Base-by-base conservation (phyloP, 1,139 yeast genomes). In the Petasospora fabianii region DNA sequence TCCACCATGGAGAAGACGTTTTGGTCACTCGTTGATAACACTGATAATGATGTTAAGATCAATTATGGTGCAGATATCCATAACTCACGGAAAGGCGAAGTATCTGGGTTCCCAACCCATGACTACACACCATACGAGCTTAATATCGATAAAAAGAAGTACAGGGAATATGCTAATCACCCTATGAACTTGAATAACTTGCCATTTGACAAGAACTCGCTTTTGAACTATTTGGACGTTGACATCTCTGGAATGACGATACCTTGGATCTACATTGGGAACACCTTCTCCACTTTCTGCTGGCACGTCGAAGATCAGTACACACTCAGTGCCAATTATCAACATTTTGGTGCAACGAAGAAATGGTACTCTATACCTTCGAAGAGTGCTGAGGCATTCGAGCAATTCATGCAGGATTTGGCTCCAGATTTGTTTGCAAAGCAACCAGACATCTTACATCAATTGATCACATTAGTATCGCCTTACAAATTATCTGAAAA, bases 371-470 rank as follows among this genome's bases (percentile, higher is more conserved):
- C 85, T 12, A 77, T 84, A 4, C 90, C 92, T 1, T 71, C 80
- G 9, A 55, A 56, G 2, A 62, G 68, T 42, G 77, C 85, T 20
- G 71, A 64, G 14, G 54, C 62, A 29, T 82, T 84, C 55, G 85
- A 82, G 47, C 47, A 56, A 17, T 60, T 75, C 22, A 72, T 83
- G 74, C 67, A 66, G 42, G 59, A 64, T 10, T 57, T 72, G 26
- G 86, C 92, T 1, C 97, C 97, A 0, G 97, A 87, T 56, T 69
- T 86, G 42, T 86, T 90, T 58, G 73, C 76, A 35, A 77, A 82
- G 53, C 97, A 90, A 53, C 96, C 96, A 0, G 96, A 88, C 62
- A 69, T 90, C 46, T 65, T 90, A 39, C 96, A 86, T 61, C 97
- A 90, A 57, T 66, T 92, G 38, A 88, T 87, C 11, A 83, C 96